phyloP scores from a whole-genome alignment of 2,329 filamentous ascomycete genomes.

The Fusarium poae region DNA sequence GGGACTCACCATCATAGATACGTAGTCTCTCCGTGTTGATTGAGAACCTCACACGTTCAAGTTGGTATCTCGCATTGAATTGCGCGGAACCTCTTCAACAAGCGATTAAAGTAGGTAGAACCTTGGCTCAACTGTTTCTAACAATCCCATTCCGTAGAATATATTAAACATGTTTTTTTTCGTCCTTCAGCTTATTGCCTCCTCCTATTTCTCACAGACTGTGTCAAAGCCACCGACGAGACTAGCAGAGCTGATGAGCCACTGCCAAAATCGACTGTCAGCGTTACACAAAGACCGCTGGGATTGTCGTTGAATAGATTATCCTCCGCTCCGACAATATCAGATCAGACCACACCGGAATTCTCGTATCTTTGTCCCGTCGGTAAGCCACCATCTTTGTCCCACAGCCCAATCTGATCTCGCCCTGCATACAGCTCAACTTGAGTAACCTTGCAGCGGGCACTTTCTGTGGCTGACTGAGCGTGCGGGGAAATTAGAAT shows the following conservation, averaged over 20 bases:
- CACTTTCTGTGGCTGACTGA: neutral
- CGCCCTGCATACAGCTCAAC: neutral
- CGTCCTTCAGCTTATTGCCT: too few relatives aligned
- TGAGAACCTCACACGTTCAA: neutral
- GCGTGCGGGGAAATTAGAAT: neutral
- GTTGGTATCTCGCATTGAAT: neutral
- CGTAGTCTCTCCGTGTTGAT: neutral
- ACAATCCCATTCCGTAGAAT: accelerated
- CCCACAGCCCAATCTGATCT: neutral
- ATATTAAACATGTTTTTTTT: neutral
- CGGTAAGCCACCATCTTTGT: neutral
- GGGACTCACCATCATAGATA: neutral
- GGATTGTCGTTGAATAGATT: neutral
- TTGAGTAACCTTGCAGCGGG: neutral
- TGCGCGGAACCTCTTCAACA: accelerated
- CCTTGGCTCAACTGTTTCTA: neutral
- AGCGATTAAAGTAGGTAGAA: neutral
- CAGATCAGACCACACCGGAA: neutral
- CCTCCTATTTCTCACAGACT: neutral
- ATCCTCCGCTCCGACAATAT: neutral
- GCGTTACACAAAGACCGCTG: neutral
- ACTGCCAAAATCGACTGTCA: neutral
- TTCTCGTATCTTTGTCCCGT: neutral
- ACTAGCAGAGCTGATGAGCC: neutral
- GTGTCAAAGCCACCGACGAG: neutral